A percentile compares a stretch with the other conserved stretches of the same genome.
phyloP scores from a whole-genome alignment of 495 filamentous ascomycete genomes.

The Aspergillus ostianus region DNA sequence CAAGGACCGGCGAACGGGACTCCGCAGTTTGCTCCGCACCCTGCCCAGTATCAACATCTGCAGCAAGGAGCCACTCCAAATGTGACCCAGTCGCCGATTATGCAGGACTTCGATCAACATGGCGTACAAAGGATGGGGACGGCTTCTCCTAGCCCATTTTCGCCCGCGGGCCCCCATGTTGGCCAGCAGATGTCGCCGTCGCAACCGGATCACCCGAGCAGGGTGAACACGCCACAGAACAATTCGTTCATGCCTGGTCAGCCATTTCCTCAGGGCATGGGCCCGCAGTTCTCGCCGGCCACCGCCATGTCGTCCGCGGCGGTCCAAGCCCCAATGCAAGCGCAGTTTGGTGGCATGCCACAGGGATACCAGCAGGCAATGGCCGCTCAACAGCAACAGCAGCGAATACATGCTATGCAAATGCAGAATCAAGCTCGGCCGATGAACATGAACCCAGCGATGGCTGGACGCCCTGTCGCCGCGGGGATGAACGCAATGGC shows the following conservation, averaged over 20 bases:
- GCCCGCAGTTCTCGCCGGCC: constrained; percentile 52
- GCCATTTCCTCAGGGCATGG: constrained; percentile 57
- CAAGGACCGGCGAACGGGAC: constrained; percentile 57
- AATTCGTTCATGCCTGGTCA: constrained; percentile 58
- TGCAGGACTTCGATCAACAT: constrained; percentile 67
- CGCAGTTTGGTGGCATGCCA: constrained; percentile 44
- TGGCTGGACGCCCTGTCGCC: constrained; percentile 40
- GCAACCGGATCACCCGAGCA: constrained; percentile 70
- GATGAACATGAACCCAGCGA: constrained; percentile 56
- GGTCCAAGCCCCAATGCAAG: constrained; percentile 38
- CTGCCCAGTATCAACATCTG: constrained; percentile 76
- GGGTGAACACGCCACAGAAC: constrained; percentile 74
- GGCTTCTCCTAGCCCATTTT: constrained; percentile 88
- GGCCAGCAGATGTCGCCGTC: constrained; percentile 74
- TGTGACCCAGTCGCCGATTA: constrained; percentile 86
- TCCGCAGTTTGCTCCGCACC: constrained; percentile 51
- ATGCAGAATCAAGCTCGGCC: constrained; percentile 63
- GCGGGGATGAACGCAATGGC: constrained; percentile 44
- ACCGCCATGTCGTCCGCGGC: constrained; percentile 36
- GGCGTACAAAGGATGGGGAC: constrained; percentile 82
- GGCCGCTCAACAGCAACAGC: constrained; percentile 48
- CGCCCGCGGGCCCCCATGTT: constrained; percentile 73
- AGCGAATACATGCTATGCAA: constrained; percentile 54
- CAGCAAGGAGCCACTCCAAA: constrained; percentile 78
- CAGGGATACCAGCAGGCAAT: constrained; percentile 52